Base-by-base conservation (phyloP, 306 rosid species). In the Cotoneaster glaucophyllus region DNA sequence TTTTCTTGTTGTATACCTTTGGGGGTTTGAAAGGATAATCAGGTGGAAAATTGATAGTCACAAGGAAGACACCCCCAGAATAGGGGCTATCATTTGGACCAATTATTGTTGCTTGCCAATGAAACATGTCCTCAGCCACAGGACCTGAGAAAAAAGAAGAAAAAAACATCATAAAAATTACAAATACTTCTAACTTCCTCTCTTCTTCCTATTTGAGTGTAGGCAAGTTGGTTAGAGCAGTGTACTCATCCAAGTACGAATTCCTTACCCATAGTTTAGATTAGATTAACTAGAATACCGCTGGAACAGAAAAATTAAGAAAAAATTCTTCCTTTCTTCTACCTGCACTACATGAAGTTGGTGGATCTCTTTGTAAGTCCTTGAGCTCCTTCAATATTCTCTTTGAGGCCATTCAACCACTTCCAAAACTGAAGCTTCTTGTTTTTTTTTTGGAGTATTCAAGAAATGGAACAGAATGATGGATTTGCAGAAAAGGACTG, bases 331-430 rank as follows among this genome's bases (percentile, higher is more conserved):
- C 31, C 28, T 43, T 25, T 69, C 44, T 67, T 58, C 34, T 77
- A 90, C 98, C 98, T 86, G 99, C 99, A 84, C 99, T 95, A 82
- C 99, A 92, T 73, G 99, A 92, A 45, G 97, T 90, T 80, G 97
- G 99, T 12, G 99, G 99, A 64, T 92, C 97, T 88, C 97, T 92
- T 75, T 92, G 97, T 87, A 92, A 85, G 82, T 95, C 99, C 86
- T 86, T 90, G 77, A 87, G 97, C 88, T 90, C 99, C 83, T 95
- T 95, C 85, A 86, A 56, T 74, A 95, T 89, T 88, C 99, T 89
- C 87, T 90, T 92, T 72, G 91, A 81, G 9, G 97, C 99, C 99
- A 95, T 95, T 63, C 26, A 70, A 45, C 69, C 68, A 61, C 56
- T 41, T 62, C 13, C 63, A 25, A 64, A 12, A 39, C 15, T 34